These are phyloP conservation scores for Linum tenue DNA, from an alignment of 345 rosid species.

Conservation along the genomic window DNA sequence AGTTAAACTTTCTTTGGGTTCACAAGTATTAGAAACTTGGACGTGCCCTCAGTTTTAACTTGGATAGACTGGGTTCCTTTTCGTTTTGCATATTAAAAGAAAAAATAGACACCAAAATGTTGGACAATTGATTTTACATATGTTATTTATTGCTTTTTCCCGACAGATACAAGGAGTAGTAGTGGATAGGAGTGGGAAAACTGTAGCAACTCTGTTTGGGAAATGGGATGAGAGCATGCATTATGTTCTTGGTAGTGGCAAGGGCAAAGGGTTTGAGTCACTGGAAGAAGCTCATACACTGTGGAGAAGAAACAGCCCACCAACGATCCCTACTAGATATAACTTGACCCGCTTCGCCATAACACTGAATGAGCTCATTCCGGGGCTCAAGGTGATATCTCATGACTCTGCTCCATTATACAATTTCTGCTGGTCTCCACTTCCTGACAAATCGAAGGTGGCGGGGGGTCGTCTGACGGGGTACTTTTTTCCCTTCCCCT, in stretches of 20 bases:
- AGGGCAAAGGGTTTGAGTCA: constrained; percentile 55
- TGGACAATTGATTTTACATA: too few relatives aligned
- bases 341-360: constrained; percentile 85
- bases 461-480: too few relatives aligned
- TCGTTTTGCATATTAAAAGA: not conserved
- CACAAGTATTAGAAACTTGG: too few relatives aligned
- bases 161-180: constrained; percentile 86
- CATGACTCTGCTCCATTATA: not conserved
- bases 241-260: constrained; percentile 51
- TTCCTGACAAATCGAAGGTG: too few relatives aligned
- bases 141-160: too few relatives aligned
- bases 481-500: too few relatives aligned
- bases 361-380: constrained; percentile 75
- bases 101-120: too few relatives aligned
- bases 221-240: constrained; percentile 99
- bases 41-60: too few relatives aligned
- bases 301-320: constrained; percentile 77
- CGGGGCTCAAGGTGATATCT: constrained; percentile 65
- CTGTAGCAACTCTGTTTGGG: constrained; percentile 80
- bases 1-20: too few relatives aligned
- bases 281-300: constrained; percentile 44
- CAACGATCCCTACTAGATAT: constrained; percentile 66
- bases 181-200: constrained; percentile 64
- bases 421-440: too few relatives aligned
- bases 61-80: not conserved